A percentile compares a stretch with the other conserved stretches of the same genome.
Conservation (phyloP, 495 filamentous ascomycete genomes). For the Arthonia radiata region DNA sequence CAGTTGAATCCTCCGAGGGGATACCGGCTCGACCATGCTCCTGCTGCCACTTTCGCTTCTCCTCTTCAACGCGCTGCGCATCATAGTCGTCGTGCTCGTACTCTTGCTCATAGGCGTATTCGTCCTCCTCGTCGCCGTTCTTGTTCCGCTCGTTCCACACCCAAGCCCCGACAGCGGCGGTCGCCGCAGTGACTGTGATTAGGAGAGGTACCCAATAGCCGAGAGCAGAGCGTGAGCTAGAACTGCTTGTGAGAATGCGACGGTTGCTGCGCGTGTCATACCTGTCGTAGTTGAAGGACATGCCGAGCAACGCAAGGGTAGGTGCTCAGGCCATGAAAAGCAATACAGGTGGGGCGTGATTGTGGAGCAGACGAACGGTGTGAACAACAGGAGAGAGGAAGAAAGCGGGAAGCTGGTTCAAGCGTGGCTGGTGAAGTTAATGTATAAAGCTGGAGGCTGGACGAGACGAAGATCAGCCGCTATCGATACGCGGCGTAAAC, state of each 20-base stretch:
- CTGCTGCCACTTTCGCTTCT: too few relatives aligned
- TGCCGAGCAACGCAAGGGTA: slow-evolving; percentile 22
- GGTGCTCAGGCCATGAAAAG: too few relatives aligned
- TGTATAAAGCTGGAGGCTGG: too few relatives aligned
- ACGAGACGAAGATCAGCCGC: too few relatives aligned
- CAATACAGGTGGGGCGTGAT: slow-evolving; percentile 8
- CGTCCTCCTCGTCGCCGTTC: background rate
- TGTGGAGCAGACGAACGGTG: slow-evolving; percentile 3
- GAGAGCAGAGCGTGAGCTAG: slow-evolving; percentile 38
- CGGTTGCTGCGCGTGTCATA: slow-evolving; percentile 34
- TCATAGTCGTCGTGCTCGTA: slow-evolving; percentile 22
- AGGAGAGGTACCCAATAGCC: slow-evolving; percentile 71
- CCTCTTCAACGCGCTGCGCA: slow-evolving; percentile 19
- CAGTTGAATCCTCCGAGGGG: too few relatives aligned
- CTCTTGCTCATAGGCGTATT: slow-evolving; percentile 7
- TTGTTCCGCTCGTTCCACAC: slow-evolving; percentile 55
- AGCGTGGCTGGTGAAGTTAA: too few relatives aligned
- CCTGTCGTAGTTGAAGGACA: slow-evolving; percentile 53
- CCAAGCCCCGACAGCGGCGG: slow-evolving; percentile 68
- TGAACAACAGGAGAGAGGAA: slow-evolving; percentile 1
- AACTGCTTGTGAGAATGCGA: slow-evolving; percentile 30
- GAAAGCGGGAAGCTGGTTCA: too few relatives aligned
- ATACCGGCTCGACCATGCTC: too few relatives aligned
- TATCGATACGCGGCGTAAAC: too few relatives aligned
- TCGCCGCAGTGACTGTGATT: slow-evolving; percentile 63